These are phyloP conservation scores for Reticulascus tulasneorum DNA, from an alignment of 2,329 filamentous ascomycete species.

Conservation along the genomic window DNA sequence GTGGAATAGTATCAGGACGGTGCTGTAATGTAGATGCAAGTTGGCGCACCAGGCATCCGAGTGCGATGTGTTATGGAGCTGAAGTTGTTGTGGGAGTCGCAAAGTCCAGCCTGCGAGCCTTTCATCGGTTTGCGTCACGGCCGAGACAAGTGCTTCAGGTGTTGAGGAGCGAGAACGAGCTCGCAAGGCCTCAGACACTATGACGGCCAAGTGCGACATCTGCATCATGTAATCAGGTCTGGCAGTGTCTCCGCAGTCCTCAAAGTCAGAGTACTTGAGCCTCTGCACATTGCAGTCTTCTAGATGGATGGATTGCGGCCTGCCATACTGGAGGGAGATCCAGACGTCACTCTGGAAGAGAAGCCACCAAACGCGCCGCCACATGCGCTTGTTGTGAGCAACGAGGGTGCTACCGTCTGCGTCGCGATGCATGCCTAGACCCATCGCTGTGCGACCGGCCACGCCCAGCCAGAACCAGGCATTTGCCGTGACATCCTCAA, in stretches of 20 bases:
- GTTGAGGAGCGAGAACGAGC: constrained; percentile 14
- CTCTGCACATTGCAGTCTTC: constrained; percentile 47
- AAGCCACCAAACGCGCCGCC: constrained; percentile 21
- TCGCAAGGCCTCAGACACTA: constrained; percentile 37
- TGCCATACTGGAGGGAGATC: constrained; percentile 35
- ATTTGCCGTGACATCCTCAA: constrained; percentile 51
- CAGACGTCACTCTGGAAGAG: constrained; percentile 20
- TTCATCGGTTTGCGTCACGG: constrained; percentile 24
- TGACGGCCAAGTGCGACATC: constrained; percentile 45
- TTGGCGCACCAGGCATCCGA: constrained; percentile 24
- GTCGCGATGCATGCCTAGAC: constrained; percentile 46
- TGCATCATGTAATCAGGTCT: constrained; percentile 41
- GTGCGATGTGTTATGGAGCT: constrained; percentile 15
- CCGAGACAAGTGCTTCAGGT: constrained; percentile 18
- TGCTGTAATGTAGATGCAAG: constrained; percentile 30
- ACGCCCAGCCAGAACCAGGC: constrained; percentile 50
- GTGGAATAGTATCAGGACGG: constrained; percentile 29
- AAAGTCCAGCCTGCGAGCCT: constrained; percentile 25
- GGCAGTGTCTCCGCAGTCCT: constrained; percentile 33
- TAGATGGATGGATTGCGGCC: constrained; percentile 47
- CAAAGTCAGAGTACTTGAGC: constrained; percentile 40
- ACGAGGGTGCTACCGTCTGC: constrained; percentile 16
- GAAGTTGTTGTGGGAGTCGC: constrained; percentile 22
- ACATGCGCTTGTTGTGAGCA: constrained; percentile 18
- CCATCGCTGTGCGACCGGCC: constrained; percentile 46